A percentile compares a stretch with the other conserved stretches of the same genome.
Conservation (phyloP, 2,329 filamentous ascomycete species). For the Neocucurbitaria cava region DNA sequence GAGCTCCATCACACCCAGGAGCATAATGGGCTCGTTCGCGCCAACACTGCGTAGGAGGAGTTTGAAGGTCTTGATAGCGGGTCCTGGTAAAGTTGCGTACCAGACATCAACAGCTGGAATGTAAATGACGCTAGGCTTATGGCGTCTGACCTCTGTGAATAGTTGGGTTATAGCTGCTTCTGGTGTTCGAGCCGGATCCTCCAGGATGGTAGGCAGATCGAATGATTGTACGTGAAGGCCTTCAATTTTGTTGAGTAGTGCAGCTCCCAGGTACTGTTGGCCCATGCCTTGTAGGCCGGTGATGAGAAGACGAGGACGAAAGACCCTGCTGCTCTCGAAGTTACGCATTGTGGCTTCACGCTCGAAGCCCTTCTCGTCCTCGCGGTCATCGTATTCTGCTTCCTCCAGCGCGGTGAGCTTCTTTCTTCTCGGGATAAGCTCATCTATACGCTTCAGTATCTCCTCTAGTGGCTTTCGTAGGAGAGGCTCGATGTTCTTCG, state of each 20-base stretch:
- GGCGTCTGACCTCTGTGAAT: conserved; percentile 89
- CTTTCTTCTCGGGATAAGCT: conserved; percentile 83
- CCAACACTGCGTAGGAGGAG: conserved; percentile 81
- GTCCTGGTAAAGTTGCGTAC: conserved; percentile 73
- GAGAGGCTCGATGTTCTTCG: conserved; percentile 80
- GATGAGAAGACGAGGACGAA: conserved; percentile 85
- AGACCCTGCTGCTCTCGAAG: conserved; percentile 87
- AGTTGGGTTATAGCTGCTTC: conserved; percentile 90
- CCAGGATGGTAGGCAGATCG: conserved; percentile 85
- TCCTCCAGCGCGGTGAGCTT: conserved; percentile 90
- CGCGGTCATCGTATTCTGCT: conserved; percentile 88
- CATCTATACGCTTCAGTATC: conserved; percentile 74
- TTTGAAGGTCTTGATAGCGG: conserved; percentile 78
- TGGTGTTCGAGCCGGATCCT: conserved; percentile 78
- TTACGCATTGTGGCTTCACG: conserved; percentile 74
- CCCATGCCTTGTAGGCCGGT: conserved; percentile 89
- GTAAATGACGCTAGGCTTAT: conserved; percentile 95
- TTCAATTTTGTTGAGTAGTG: conserved; percentile 88
- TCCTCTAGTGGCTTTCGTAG: conserved; percentile 73
- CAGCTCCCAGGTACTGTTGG: conserved; percentile 85
- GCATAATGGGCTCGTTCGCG: conserved; percentile 87
- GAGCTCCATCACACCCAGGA: conserved; percentile 84
- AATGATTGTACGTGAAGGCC: conserved; percentile 94
- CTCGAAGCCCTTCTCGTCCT: conserved; percentile 82
- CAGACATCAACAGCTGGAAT: conserved; percentile 89